These are phyloP conservation scores for Cryptomeria japonica DNA, from an alignment of 75 land plant genomes.

Conservation along the genomic window DNA sequence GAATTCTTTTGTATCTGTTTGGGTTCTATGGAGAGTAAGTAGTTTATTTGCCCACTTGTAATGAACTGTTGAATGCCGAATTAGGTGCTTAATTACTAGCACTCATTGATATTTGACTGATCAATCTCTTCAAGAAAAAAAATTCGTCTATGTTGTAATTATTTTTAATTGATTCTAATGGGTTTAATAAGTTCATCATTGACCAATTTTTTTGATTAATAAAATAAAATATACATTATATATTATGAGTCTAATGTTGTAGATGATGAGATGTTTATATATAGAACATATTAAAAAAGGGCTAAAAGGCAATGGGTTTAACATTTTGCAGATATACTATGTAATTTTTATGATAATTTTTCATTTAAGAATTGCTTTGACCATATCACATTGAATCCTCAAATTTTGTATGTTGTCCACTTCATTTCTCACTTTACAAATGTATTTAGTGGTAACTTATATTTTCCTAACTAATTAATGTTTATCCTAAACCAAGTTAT, in stretches of 20 bases:
- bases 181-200: background rate
- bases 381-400: too few species aligned
- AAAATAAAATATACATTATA: too few species aligned
- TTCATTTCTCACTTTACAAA: too few species aligned
- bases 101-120: background rate
- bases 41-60: background rate
- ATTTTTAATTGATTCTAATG: too few species aligned
- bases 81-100: background rate
- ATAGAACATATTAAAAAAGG: background rate
- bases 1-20: too few species aligned
- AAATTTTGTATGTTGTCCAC: too few species aligned
- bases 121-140: background rate
- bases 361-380: too few species aligned
- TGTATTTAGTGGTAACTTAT: too few species aligned
- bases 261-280: background rate
- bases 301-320: background rate
- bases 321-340: background rate
- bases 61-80: background rate
- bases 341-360: background rate
- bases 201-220: background rate
- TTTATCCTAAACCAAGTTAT: too few species aligned
- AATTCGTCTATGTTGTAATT: background rate
- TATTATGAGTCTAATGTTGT: background rate
- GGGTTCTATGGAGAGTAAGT: conserved; percentile 11
- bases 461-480: too few species aligned